Base-by-base conservation (phyloP, 352 stramenopile genomes). In the Phytophthora pini region DNA sequence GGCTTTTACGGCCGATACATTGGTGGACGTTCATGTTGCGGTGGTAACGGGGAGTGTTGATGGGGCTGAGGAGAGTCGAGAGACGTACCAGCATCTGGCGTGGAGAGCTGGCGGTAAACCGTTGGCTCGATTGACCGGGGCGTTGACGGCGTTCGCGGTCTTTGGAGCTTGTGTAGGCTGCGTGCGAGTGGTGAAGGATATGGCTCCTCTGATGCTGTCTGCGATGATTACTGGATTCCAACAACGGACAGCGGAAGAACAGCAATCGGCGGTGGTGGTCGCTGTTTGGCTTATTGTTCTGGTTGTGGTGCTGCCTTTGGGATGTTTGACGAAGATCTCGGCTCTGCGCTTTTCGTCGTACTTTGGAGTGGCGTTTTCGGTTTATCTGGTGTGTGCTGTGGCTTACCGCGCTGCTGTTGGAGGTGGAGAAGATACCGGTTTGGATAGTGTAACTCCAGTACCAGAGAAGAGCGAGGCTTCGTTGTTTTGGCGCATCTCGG, bases 101-200 rank as follows among this genome's bases (percentile, higher is more conserved):
- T 66, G 75, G 54, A 76, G 75, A 59, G 79, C 82, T 29, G 79
- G 80, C 8, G 85, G 85, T 13, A 74, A 80, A 40, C 70, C 54
- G 5, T 51, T 93, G 27, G 74, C 79, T 49, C 68, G 75, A 53
- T 29, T 89, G 26, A 79, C 88, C 22, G 85, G 81, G 22, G 76
- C 77, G 7, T 73, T 87, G 46, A 88, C 85, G 11, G 84, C 80
- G 11, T 86, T 93, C 50, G 85, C 81, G 3, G 81, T 93, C 20
- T 93, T 92, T 68, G 85, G 85, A 39, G 85, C 82, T 0, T 93
- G 85, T 53, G 82, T 93, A 13, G 85, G 85, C 12, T 90, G 85
- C 31, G 65, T 93, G 12, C 61, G 84, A 31, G 82, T 93, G 38
- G 81, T 92, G 36, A 77, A 80, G 24, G 85, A 93, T 67, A 90